Evolutionary conservation across 352 stramenopile genomes (phyloP).

Genomic region (Phytophthora agathidicida): DNA sequence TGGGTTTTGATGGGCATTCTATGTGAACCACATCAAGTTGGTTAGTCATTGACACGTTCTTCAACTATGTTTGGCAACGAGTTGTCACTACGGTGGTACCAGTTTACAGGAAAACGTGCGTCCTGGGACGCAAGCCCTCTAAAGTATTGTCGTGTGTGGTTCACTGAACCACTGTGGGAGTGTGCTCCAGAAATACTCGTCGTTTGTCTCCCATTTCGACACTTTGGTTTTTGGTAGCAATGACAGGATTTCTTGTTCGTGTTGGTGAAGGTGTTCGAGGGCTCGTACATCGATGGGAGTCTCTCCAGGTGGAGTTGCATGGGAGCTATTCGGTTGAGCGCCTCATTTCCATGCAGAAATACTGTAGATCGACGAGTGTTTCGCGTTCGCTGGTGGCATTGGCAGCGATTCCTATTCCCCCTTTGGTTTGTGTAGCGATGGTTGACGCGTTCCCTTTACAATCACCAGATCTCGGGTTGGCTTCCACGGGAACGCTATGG

Average conservation of each 20-base stretch:
- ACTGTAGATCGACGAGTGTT: slow-evolving; percentile 5
- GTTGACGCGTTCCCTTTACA: slow-evolving; percentile 15
- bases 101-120: no score
- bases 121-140: no score
- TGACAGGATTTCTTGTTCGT: not conserved
- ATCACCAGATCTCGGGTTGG: slow-evolving; percentile 17
- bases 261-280: slow-evolving; percentile 3
- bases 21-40: no score
- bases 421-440: slow-evolving; percentile 13
- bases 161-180: no score
- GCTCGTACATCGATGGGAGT: slow-evolving; percentile 20
- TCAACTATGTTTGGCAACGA: no score
- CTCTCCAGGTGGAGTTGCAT: slow-evolving; percentile 25
- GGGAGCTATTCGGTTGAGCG: slow-evolving; percentile 23
- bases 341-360: slow-evolving; percentile 6
- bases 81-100: no score
- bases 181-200: no score
- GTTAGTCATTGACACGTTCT: no score
- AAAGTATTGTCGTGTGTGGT: no score
- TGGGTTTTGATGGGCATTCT: no score
- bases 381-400: slow-evolving; percentile 5
- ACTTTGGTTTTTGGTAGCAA: no score
- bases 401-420: not conserved
- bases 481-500: slow-evolving; percentile 9
- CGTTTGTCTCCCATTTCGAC: no score